Conservation (phyloP, 2,329 filamentous ascomycete genomes). For the Paracoccidioides lutzii region DNA sequence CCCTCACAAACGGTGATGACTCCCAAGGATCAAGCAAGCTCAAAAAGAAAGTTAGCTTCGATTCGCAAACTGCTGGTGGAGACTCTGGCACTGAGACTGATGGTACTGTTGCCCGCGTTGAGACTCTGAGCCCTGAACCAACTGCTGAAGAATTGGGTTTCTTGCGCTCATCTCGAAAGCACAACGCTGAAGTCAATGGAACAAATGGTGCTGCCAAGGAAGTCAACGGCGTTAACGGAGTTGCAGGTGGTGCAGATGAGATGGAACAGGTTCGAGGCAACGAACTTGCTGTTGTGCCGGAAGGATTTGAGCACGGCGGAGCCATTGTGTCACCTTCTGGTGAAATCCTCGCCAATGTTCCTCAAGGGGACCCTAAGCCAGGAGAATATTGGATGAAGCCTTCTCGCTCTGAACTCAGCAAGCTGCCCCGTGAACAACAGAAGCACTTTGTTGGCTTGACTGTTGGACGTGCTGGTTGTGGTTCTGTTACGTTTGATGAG, state of each 20-base stretch:
- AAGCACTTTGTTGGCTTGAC: slow-evolving; percentile 61
- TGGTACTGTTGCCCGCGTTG: slow-evolving; percentile 41
- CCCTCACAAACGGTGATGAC: slow-evolving; percentile 29
- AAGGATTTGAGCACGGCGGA: slow-evolving; percentile 43
- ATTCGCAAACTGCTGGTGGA: slow-evolving; percentile 47
- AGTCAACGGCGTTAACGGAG: slow-evolving; percentile 12
- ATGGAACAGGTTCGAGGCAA: slow-evolving; percentile 61
- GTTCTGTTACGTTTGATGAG: slow-evolving; percentile 66
- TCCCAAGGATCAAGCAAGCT: slow-evolving; percentile 22
- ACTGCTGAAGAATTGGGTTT: slow-evolving; percentile 48
- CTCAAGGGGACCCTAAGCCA: slow-evolving; percentile 40
- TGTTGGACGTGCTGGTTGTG: slow-evolving; percentile 71
- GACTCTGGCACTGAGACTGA: slow-evolving; percentile 23
- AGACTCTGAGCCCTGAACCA: slow-evolving; percentile 39
- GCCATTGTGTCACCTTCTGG: slow-evolving; percentile 26
- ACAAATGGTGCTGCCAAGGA: slow-evolving; percentile 17
- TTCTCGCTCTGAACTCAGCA: slow-evolving; percentile 57
- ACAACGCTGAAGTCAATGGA: slow-evolving; percentile 33
- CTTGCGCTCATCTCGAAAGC: slow-evolving; percentile 41
- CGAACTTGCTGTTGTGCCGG: slow-evolving; percentile 66
- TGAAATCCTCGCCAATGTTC: slow-evolving; percentile 19
- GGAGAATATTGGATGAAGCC: slow-evolving; percentile 85
- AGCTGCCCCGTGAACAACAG: slow-evolving; percentile 68
- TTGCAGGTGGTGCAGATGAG: slow-evolving; percentile 37
- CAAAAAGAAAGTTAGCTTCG: slow-evolving; percentile 86